These are phyloP conservation scores for Neonectria neomacrospora DNA, from an alignment of 2,329 filamentous ascomycete species.

Conservation along the genomic window DNA sequence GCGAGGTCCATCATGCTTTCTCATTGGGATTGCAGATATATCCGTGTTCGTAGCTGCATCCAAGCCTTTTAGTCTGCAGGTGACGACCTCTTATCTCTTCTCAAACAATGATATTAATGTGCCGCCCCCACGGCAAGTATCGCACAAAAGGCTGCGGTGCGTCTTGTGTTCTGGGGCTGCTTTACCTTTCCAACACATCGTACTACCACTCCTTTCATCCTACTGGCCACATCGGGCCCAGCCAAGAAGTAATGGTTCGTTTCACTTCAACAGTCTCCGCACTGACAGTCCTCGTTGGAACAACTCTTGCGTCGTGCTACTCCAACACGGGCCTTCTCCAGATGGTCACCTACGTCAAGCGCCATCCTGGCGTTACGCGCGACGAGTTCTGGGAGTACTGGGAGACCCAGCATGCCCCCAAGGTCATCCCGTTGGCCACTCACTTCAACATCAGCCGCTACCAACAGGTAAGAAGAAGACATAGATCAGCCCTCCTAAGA, in stretches of 20 bases:
- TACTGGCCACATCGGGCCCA: neutral
- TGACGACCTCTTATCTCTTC: neutral
- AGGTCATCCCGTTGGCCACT: constrained; percentile 42
- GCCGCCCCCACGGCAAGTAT: neutral
- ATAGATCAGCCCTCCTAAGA: neutral
- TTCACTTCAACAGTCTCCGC: constrained; percentile 11
- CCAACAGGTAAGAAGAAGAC: constrained; percentile 40
- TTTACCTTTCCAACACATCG: neutral
- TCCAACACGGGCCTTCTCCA: constrained; percentile 47
- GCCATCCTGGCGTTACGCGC: constrained; percentile 38
- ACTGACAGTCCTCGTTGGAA: constrained; percentile 15
- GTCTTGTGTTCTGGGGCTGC: neutral
- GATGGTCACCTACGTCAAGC: constrained; percentile 47
- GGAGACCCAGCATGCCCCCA: constrained; percentile 46
- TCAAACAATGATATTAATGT: neutral
- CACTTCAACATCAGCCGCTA: constrained; percentile 45
- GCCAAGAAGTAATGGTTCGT: constrained; percentile 24
- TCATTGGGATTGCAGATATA: neutral
- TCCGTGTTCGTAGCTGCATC: neutral
- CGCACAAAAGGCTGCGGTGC: neutral
- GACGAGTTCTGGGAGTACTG: constrained; percentile 47
- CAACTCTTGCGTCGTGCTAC: constrained; percentile 46
- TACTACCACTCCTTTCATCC: neutral
- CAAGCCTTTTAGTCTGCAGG: neutral
- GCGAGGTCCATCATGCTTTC: neutral